These are phyloP conservation scores for Lasiodiplodia sp. DNA, from an alignment of 2,329 filamentous ascomycete genomes.

Conservation along the genomic window DNA sequence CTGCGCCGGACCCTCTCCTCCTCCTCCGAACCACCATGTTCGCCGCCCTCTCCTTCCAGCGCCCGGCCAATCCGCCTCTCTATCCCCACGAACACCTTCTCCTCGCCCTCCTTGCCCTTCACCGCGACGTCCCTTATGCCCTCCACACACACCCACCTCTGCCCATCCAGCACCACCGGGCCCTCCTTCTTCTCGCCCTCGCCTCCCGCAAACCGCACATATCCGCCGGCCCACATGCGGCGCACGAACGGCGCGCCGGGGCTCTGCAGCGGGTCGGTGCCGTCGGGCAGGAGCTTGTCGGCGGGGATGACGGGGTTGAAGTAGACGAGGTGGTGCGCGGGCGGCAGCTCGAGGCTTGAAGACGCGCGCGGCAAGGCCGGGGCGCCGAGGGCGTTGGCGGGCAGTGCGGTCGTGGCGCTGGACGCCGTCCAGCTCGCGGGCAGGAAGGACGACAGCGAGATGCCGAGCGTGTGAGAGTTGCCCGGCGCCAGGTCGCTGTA, in stretches of 20 bases:
- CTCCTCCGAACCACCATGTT: slow-evolving; percentile 36
- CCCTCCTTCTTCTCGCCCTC: slow-evolving; percentile 4
- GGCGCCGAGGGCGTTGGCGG: slow-evolving; percentile 4
- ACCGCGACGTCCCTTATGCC: slow-evolving; percentile 56
- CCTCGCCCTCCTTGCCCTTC: slow-evolving; percentile 57
- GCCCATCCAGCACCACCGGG: slow-evolving; percentile 17
- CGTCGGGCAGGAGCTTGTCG: slow-evolving; percentile 75
- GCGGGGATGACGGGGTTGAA: slow-evolving; percentile 75
- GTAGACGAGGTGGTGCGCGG: slow-evolving; percentile 84
- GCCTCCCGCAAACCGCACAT: slow-evolving; percentile 60
- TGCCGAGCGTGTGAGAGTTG: slow-evolving; percentile 69
- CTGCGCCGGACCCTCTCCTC: slow-evolving; percentile 43
- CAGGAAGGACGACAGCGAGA: slow-evolving; percentile 43
- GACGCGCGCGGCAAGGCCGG: slow-evolving; percentile 14
- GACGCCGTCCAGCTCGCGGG: slow-evolving; percentile 28
- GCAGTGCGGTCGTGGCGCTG: neutral
- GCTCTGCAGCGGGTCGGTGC: slow-evolving; percentile 80
- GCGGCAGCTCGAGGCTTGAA: slow-evolving; percentile 53
- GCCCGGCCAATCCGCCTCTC: slow-evolving; percentile 58
- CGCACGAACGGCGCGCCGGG: slow-evolving; percentile 76
- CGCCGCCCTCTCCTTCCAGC: slow-evolving; percentile 29
- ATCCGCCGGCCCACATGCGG: slow-evolving; percentile 89
- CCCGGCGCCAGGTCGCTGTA: slow-evolving; percentile 68
- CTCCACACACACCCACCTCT: slow-evolving; percentile 53
- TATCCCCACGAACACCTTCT: slow-evolving; percentile 68